Conservation (phyloP, 768 basidiomycete species). For the Rickenella mellea region DNA sequence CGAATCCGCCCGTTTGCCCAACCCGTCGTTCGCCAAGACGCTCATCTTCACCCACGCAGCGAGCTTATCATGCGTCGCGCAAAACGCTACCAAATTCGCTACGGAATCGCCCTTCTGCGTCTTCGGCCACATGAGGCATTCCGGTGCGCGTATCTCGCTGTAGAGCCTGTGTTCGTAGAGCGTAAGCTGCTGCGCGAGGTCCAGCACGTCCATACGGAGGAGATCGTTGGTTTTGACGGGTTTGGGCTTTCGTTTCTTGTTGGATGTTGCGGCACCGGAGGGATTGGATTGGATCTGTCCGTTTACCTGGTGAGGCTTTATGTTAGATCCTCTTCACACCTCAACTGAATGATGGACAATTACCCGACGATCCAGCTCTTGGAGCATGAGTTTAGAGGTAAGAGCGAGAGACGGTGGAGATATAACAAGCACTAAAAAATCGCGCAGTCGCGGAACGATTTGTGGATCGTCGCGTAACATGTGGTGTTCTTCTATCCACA, state of each 20-base stretch:
- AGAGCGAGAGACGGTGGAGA: slow-evolving; percentile 30
- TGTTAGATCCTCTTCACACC: not conserved
- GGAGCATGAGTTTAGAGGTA: slow-evolving; percentile 39
- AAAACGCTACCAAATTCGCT: slow-evolving; percentile 42
- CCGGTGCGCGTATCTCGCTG: slow-evolving; percentile 55
- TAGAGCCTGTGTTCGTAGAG: slow-evolving; percentile 66
- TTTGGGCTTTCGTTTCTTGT: slow-evolving; percentile 30
- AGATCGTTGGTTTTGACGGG: slow-evolving; percentile 52
- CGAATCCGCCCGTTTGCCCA: slow-evolving; percentile 45
- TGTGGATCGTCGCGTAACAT: slow-evolving; percentile 58
- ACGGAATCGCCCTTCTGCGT: slow-evolving; percentile 25
- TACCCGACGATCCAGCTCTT: slow-evolving; percentile 48
- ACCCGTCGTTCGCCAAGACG: slow-evolving; percentile 40
- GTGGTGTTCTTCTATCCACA: slow-evolving; percentile 55
- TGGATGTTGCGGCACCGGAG: slow-evolving; percentile 12
- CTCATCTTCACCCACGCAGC: slow-evolving; percentile 60
- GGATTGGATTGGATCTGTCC: slow-evolving; percentile 32
- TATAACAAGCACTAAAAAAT: slow-evolving; percentile 37
- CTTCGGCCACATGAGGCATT: slow-evolving; percentile 62
- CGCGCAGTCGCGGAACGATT: slow-evolving; percentile 44
- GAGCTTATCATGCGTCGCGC: slow-evolving; percentile 51
- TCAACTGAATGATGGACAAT: slow-evolving; percentile 11
- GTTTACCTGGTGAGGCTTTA: slow-evolving; percentile 1
- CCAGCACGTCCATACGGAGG: slow-evolving; percentile 51
- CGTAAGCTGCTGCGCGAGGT: slow-evolving; percentile 77